A percentile compares a stretch with the other conserved stretches of the same genome.
phyloP scores from a whole-genome alignment of 2,329 filamentous ascomycete species.

The Phaeosphaeriaceae sp. region DNA sequence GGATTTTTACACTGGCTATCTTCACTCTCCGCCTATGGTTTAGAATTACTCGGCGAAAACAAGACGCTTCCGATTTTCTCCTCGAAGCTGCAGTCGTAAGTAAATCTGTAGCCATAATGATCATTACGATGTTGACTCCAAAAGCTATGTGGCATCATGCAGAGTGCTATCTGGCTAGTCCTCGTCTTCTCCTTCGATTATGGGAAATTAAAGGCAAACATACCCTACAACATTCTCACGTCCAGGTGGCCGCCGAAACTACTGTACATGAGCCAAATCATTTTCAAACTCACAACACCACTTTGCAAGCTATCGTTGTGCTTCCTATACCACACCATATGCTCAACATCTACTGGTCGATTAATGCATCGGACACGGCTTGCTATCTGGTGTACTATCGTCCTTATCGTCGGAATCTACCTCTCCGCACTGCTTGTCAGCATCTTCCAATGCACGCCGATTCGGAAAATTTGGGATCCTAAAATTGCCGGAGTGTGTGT shows the following conservation, averaged over 20 bases:
- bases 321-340: slow-evolving; percentile 1
- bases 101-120: not conserved
- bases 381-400: not conserved
- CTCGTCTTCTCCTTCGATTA: not conserved
- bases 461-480: slow-evolving; percentile 1
- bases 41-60: not conserved
- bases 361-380: not conserved
- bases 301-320: slow-evolving; percentile 4
- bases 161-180: not conserved
- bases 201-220: slow-evolving; percentile 1
- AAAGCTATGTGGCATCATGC: not conserved
- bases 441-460: slow-evolving; percentile 1
- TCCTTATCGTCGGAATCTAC: not conserved
- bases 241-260: slow-evolving; percentile 2
- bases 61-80: not conserved
- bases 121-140: not conserved
- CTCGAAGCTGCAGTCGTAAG: not conserved
- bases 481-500: not conserved
- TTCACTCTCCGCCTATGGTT: not conserved
- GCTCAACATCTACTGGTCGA: not conserved
- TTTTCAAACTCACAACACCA: slow-evolving; percentile 4
- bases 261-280: slow-evolving; percentile 3
- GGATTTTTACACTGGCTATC: not conserved
- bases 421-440: not conserved
- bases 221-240: not conserved